Conservation (phyloP, 805 yeast species). For the Myxozyma lipomycoides region DNA sequence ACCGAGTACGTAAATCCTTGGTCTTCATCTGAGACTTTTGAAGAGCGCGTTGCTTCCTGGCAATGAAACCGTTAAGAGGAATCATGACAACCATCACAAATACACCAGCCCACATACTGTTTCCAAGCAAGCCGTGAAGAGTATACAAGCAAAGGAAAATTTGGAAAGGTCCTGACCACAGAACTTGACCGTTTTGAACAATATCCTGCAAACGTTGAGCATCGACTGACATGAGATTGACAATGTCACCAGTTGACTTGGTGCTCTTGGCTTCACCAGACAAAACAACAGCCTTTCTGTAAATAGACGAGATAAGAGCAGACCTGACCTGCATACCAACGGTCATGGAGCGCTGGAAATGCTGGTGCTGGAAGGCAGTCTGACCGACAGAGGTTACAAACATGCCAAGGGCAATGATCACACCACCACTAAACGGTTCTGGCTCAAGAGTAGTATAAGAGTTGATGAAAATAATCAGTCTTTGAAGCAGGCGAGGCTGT, state of each 20-base stretch:
- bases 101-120: constrained; percentile 90
- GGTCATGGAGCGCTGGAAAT: constrained; percentile 47
- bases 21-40: constrained; percentile 87
- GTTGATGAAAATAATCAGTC: constrained; percentile 59
- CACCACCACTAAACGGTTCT: constrained; percentile 56
- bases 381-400: constrained; percentile 57
- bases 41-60: constrained; percentile 60
- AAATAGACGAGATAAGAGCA: constrained; percentile 62
- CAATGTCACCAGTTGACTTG: constrained; percentile 70
- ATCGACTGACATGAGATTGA: constrained; percentile 75
- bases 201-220: constrained; percentile 60
- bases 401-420: constrained; percentile 59
- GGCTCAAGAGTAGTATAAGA: constrained; percentile 40
- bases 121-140: constrained; percentile 70
- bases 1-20: constrained; percentile 88
- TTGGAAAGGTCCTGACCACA: constrained; percentile 95
- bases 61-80: constrained; percentile 70
- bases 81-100: constrained; percentile 73
- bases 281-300: constrained; percentile 64
- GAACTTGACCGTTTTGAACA: constrained; percentile 69
- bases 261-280: constrained; percentile 60
- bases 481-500: constrained; percentile 79
- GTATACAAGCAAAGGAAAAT: constrained; percentile 71
- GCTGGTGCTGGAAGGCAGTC: constrained; percentile 65
- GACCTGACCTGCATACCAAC: constrained; percentile 65